phyloP scores from a whole-genome alignment of 768 basidiomycete species.

The Termitomyces bulborhizus region DNA sequence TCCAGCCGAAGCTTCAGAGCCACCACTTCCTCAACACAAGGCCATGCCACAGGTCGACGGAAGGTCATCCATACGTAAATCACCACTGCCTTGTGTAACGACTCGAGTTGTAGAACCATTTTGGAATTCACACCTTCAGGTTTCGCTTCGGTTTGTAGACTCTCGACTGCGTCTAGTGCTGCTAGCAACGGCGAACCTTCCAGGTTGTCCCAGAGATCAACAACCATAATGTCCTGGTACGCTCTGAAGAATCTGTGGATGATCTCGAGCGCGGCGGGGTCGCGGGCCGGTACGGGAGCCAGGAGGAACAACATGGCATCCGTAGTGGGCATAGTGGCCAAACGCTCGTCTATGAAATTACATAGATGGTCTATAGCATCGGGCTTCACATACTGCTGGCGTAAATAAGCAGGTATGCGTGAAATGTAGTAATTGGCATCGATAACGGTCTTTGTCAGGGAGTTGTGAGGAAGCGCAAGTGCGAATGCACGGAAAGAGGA shows the following conservation, averaged over 20 bases:
- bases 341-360: slow-evolving; percentile 36
- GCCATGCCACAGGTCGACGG: slow-evolving; percentile 64
- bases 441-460: slow-evolving; percentile 36
- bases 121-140: slow-evolving; percentile 3
- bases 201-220: slow-evolving; percentile 36
- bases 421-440: slow-evolving; percentile 46
- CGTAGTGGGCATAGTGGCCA: slow-evolving; percentile 29
- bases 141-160: slow-evolving; percentile 18
- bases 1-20: slow-evolving; percentile 60
- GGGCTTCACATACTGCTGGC: slow-evolving; percentile 19
- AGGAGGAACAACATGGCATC: slow-evolving; percentile 41
- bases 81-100: slow-evolving; percentile 68
- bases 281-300: slow-evolving; percentile 52
- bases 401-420: slow-evolving; percentile 35
- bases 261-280: slow-evolving; percentile 25
- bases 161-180: slow-evolving; percentile 36
- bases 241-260: slow-evolving; percentile 32
- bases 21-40: slow-evolving; percentile 42
- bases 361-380: slow-evolving; percentile 20
- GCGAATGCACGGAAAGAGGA: slow-evolving; percentile 15
- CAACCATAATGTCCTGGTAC: slow-evolving; percentile 34
- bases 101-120: slow-evolving; percentile 45
- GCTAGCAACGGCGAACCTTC: slow-evolving; percentile 30
- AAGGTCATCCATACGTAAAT: slow-evolving; percentile 83
- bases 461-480: slow-evolving; percentile 35